Evolutionary conservation across 1,284 basidiomycete genomes (phyloP), one percentile per base, ranked within the genome.

Genomic region (Leccinum subrobustum): DNA sequence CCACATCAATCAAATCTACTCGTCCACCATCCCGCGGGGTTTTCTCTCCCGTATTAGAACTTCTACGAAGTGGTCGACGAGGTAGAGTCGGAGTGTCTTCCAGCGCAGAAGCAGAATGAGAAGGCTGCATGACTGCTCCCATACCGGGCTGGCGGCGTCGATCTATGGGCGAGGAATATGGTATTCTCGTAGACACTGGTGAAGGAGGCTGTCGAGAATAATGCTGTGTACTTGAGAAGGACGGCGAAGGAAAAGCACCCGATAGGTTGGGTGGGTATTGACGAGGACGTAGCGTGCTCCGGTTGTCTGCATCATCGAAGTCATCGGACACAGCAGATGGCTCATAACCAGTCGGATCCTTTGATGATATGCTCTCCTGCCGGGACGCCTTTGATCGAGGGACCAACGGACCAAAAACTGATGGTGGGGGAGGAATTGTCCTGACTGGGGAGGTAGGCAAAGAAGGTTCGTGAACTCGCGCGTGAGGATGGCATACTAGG

Each of bases 341-440:
- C 58, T 91, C 89, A 69, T 92, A 90, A 27, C 87, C 88, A 31
- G 80, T 78, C 33, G 79, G 75, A 31, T 83, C 83, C 67, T 90
- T 88, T 23, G 89, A 89, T 16, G 91, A 91, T 56, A 86, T 74
- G 66, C 89, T 91, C 63, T 81, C 85, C 60, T 84, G 83, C 58
- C 85, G 81, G 57, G 89, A 87, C 57, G 77, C 76, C 58, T 78
- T 79, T n/a, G 80, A 80, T 42, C 80, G 78, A 56, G 71, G 71
- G 3, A 76, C 64, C 61, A 86, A 75, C 44, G 85, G 84, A 12
- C 73, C 72, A 54, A 74, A 67, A 61, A 67, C 71, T 52, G 66
- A 67, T 68, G 60, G 81, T 70, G 85, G 84, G 4, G 86, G 85
- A 29, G 84, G 83, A 5, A 83, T 77, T 39, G 80, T 77, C 67